Base-by-base conservation (phyloP, 805 yeast genomes). In the Hanseniaspora mollemarum region DNA sequence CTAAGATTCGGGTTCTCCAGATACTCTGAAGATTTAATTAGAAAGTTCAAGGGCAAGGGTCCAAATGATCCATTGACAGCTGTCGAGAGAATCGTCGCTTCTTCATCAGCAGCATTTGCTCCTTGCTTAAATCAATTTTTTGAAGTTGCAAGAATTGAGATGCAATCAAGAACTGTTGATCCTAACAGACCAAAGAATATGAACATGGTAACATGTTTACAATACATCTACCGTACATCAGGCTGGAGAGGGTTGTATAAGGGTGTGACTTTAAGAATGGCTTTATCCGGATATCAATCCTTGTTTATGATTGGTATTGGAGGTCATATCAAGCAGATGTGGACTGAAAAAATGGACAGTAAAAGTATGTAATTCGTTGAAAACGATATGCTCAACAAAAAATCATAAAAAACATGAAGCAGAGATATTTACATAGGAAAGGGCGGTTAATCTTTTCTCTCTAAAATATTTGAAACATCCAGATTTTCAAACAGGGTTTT, bases 41-140 rank as follows among this genome's bases (percentile, higher is more conserved):
- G 85, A 62, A 73, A 70, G 42, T 45, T 73, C 13, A 76, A 80
- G 21, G 80, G 80, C 50, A 83, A 85, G 67, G 70, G 71, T 45
- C 54, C 56, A 12, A 80, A 78, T 53, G 76, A 75, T 24, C 78
- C 78, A 61, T 75, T 92, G 58, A 67, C 72, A 55, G 85, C 94
- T 1, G 59, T 71, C 21, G 97, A 92, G 66, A 88, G 88, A 69
- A 82, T 92, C 52, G 70, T 76, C 24, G 87, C 95, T 4, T 80
- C 94, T 16, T 85, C 83, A 9, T 70, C 92, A 55, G 98, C 98
- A 76, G 98, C 98, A 71, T 96, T 96, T 57, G 76, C 92, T 57
- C 80, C 90, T 54, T 95, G 97, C 16, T 92, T 98, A 97, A 92
- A 92, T 70, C 98, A 92, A 71, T 98, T 97, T 36, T 87, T 92